Evolutionary conservation across 805 yeast species (phyloP).

Genomic region (Saturnispora gosingensis): DNA sequence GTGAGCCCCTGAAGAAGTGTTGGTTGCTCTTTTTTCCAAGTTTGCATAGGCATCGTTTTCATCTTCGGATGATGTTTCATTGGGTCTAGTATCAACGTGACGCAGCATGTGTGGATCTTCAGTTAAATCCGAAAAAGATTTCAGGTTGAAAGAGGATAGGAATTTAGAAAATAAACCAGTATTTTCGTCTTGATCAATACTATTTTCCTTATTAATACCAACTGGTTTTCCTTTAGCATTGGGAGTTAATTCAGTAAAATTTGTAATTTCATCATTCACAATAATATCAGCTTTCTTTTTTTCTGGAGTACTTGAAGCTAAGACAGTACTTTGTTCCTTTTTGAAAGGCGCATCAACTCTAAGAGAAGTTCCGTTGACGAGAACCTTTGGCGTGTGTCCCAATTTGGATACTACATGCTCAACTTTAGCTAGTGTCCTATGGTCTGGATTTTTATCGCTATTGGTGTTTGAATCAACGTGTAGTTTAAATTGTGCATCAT

Average conservation of each 20-base stretch:
- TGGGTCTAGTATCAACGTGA: not conserved
- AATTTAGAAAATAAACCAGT: conserved; percentile 25
- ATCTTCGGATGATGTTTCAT: not conserved
- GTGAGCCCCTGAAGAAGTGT: conserved; percentile 5
- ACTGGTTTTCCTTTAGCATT: not conserved
- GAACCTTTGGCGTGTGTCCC: not conserved
- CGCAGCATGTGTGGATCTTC: conserved; percentile 2
- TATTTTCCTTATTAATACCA: not conserved
- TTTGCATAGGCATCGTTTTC: conserved; percentile 1
- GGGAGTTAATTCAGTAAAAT: not conserved
- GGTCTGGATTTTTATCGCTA: not conserved
- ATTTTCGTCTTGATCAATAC: not conserved
- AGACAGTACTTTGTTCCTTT: not conserved
- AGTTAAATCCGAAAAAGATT: conserved; percentile 16
- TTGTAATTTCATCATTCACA: not conserved
- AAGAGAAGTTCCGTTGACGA: not conserved
- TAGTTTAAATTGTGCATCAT: not conserved
- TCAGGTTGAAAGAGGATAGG: conserved; percentile 22
- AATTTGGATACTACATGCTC: not conserved
- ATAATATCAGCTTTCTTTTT: not conserved
- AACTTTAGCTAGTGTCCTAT: not conserved
- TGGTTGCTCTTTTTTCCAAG: not conserved
- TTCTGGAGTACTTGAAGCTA: conserved; percentile 4
- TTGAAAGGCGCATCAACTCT: not conserved
- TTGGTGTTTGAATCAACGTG: not conserved